Percentiles rank a stretch among this genome's conserved stretches.
phyloP scores from a whole-genome alignment of 2,329 filamentous ascomycete genomes.

The Erysiphe pulchra region DNA sequence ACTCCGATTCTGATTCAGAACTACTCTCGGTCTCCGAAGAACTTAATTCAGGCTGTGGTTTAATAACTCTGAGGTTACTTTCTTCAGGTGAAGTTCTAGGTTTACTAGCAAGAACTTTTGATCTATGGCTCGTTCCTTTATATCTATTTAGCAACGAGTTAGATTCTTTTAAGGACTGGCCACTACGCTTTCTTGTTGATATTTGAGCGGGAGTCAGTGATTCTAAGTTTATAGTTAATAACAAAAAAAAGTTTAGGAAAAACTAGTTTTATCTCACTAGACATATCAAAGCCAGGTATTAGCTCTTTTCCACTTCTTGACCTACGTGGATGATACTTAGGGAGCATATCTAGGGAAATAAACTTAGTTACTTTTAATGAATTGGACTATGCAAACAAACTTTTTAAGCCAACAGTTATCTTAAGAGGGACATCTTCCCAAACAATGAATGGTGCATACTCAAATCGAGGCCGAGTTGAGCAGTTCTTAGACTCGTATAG shows the following conservation, averaged over 20 bases:
- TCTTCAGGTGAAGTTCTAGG: constrained; percentile 5
- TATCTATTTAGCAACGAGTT: constrained; percentile 7
- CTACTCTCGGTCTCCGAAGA: constrained; percentile 12
- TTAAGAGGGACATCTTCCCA: constrained; percentile 9
- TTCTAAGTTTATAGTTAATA: constrained; percentile 6
- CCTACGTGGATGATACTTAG: constrained; percentile 12
- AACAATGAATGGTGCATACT: constrained; percentile 9
- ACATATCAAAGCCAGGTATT: constrained; percentile 10
- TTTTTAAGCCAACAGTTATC: constrained; percentile 10
- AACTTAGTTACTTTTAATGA: neutral
- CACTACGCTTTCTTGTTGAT: constrained; percentile 6
- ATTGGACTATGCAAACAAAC: constrained; percentile 5
- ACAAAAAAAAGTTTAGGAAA: constrained; percentile 1
- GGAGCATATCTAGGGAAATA: constrained; percentile 8
- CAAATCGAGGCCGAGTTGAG: constrained; percentile 7
- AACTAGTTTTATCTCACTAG: constrained; percentile 7
- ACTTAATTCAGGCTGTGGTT: constrained; percentile 10
- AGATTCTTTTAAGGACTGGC: constrained; percentile 5
- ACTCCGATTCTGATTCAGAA: constrained; percentile 13
- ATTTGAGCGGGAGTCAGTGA: constrained; percentile 5
- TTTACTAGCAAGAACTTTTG: constrained; percentile 6
- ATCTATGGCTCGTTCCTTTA: constrained; percentile 9
- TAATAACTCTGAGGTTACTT: constrained; percentile 5
- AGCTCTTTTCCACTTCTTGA: constrained; percentile 11
- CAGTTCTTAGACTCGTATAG: constrained; percentile 5